A percentile compares a stretch with the other conserved stretches of the same genome.
These are phyloP conservation scores for Antrodiella citrinella DNA, from an alignment of 768 basidiomycete species.

Conservation along the genomic window DNA sequence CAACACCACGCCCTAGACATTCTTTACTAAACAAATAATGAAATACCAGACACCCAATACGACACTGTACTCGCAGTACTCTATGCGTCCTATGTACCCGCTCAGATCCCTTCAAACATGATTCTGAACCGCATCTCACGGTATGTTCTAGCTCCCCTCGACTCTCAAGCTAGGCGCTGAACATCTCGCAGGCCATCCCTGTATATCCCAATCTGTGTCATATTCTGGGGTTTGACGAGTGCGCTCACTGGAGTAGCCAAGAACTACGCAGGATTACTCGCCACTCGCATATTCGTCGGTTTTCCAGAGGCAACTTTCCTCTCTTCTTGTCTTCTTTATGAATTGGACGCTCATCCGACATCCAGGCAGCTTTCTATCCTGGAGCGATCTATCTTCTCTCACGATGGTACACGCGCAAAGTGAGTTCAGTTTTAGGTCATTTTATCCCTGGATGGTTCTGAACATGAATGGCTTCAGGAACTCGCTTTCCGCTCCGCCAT, in stretches of 20 bases:
- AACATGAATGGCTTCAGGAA: constrained; percentile 32
- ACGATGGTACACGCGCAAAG: constrained; percentile 30
- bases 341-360: background rate
- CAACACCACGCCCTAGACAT: background rate
- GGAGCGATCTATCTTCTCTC: constrained; percentile 36
- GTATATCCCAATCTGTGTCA: constrained; percentile 53
- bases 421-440: no score
- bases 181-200: constrained; percentile 40
- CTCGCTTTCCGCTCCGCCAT: constrained; percentile 57
- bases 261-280: constrained; percentile 45
- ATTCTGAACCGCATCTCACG: constrained; percentile 46
- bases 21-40: background rate
- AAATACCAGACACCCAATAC: constrained; percentile 44
- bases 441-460: background rate
- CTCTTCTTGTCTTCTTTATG: background rate
- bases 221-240: constrained; percentile 57
- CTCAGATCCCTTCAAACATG: constrained; percentile 64
- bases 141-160: constrained; percentile 21
- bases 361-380: constrained; percentile 56
- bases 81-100: constrained; percentile 53
- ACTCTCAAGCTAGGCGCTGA: background rate
- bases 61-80: constrained; percentile 43
- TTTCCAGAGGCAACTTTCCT: constrained; percentile 55
- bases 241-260: constrained; percentile 56
- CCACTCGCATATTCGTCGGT: constrained; percentile 54